A percentile compares a stretch with the other conserved stretches of the same genome.
Conservation (phyloP, 2,329 filamentous ascomycete species). For the Zalaria sp. region DNA sequence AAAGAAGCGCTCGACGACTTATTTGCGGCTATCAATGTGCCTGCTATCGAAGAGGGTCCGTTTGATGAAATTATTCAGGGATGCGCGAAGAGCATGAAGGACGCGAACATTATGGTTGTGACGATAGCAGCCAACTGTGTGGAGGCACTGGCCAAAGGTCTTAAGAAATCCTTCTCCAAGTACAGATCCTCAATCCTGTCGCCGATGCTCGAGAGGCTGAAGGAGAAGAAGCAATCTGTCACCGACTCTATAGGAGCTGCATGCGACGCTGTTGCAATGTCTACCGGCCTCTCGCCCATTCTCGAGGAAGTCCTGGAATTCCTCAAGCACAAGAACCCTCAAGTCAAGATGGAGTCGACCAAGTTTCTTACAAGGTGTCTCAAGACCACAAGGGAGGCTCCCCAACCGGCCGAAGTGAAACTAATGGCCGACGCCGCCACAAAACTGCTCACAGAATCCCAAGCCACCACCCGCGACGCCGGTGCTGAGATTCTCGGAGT, state of each 20-base stretch:
- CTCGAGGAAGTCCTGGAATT: conserved; percentile 82
- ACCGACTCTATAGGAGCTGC: conserved; percentile 78
- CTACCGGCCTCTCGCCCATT: conserved; percentile 66
- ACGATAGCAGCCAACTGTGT: conserved; percentile 88
- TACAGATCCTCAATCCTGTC: conserved; percentile 70
- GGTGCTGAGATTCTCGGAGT: conserved; percentile 88
- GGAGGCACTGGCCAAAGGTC: conserved; percentile 72
- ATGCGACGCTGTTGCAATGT: conserved; percentile 55
- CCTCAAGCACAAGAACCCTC: conserved; percentile 87
- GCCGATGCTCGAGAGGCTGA: conserved; percentile 87
- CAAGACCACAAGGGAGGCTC: conserved; percentile 68
- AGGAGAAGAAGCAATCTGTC: conserved; percentile 89
- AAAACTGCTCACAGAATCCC: conserved; percentile 81
- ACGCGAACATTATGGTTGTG: conserved; percentile 91
- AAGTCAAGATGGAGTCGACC: conserved; percentile 90
- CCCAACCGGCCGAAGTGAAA: conserved; percentile 69
- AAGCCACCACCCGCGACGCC: conserved; percentile 69
- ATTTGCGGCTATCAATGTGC: conserved; percentile 62
- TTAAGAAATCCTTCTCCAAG: conserved; percentile 64
- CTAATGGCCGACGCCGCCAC: conserved; percentile 78
- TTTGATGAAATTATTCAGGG: conserved; percentile 73
- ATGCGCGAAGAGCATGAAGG: conserved; percentile 95
- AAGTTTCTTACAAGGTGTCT: conserved; percentile 85
- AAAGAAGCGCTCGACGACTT: conserved; percentile 87
- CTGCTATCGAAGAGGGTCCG: conserved; percentile 79